Conservation (phyloP, 805 yeast genomes). For the Metschnikowia corniflorae region DNA sequence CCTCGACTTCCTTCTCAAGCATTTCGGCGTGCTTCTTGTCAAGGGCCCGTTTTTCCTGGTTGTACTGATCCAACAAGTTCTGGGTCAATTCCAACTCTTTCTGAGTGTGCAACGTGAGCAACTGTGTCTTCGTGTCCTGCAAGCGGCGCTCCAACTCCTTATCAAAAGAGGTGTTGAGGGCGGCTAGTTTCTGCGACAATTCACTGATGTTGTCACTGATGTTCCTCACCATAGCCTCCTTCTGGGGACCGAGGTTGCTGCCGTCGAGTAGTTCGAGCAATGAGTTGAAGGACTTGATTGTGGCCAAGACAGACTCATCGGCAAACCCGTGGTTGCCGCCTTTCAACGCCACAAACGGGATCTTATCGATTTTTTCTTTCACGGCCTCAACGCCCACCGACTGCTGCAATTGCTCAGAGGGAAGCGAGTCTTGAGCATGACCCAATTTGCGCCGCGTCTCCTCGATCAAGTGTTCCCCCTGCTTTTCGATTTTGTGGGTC, state of each 20-base stretch:
- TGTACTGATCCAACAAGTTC: conserved; percentile 58
- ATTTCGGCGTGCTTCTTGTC: conserved; percentile 56
- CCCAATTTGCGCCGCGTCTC: conserved; percentile 35
- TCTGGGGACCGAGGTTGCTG: conserved; percentile 21
- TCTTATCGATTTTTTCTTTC: conserved; percentile 26
- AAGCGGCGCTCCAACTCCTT: conserved; percentile 34
- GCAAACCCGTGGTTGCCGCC: conserved; percentile 20
- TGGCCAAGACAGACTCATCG: conserved; percentile 33
- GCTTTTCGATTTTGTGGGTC: conserved; percentile 30
- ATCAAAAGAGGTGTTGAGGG: conserved; percentile 34
- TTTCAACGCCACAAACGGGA: conserved; percentile 32
- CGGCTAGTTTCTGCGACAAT: conserved; percentile 31
- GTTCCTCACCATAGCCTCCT: conserved; percentile 27
- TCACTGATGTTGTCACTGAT: conserved; percentile 32
- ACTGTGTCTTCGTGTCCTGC: conserved; percentile 37
- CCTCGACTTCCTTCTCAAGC: conserved; percentile 61
- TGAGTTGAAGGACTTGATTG: conserved; percentile 38
- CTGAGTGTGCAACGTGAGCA: conserved; percentile 37
- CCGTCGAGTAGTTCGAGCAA: conserved; percentile 36
- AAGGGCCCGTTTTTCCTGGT: conserved; percentile 56
- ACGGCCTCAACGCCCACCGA: conserved; percentile 37
- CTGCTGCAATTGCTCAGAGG: conserved; percentile 41
- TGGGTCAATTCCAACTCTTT: conserved; percentile 57
- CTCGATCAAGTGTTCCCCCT: conserved; percentile 32
- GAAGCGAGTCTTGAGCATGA: conserved; percentile 20